Percentiles rank a stretch among this genome's conserved stretches.
phyloP scores from a whole-genome alignment of 73 alveolate genomes.

The Stentor coeruleus region DNA sequence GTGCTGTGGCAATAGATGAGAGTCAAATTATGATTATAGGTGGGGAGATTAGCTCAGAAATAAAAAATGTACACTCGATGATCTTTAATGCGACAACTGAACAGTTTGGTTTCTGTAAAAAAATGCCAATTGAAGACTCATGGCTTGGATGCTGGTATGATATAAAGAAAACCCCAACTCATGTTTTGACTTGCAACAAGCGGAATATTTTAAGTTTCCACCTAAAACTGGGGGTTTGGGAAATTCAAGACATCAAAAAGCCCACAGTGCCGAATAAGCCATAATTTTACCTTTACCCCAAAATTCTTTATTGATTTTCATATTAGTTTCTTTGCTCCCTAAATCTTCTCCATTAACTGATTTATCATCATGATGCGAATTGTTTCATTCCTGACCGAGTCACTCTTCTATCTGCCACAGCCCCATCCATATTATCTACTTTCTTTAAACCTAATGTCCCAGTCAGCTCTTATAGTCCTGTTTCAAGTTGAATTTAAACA shows the following conservation, averaged over 20 bases:
- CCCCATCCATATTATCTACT: conserved; percentile 99
- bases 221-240: too few relatives aligned
- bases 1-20: not conserved
- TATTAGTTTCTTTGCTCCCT: not conserved
- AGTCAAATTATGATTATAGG: not conserved
- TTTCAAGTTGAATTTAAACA: conserved; percentile 76
- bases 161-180: not conserved
- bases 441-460: conserved; percentile 96
- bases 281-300: too few relatives aligned
- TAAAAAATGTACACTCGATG: not conserved
- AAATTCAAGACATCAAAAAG: too few relatives aligned
- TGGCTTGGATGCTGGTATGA: not conserved
- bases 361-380: conserved; percentile 10
- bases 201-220: not conserved
- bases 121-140: not conserved
- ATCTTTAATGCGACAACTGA: not conserved
- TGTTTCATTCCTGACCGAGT: conserved; percentile 18
- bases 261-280: too few relatives aligned
- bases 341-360: conserved; percentile 22
- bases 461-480: conserved; percentile 92
- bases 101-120: not conserved
- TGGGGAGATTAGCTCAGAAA: not conserved
- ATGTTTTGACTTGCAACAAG: not conserved
- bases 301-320: too few relatives aligned
- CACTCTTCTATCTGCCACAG: conserved; percentile 47